phyloP scores from a whole-genome alignment of 306 rosid species.

The Fragaria iinumae region DNA sequence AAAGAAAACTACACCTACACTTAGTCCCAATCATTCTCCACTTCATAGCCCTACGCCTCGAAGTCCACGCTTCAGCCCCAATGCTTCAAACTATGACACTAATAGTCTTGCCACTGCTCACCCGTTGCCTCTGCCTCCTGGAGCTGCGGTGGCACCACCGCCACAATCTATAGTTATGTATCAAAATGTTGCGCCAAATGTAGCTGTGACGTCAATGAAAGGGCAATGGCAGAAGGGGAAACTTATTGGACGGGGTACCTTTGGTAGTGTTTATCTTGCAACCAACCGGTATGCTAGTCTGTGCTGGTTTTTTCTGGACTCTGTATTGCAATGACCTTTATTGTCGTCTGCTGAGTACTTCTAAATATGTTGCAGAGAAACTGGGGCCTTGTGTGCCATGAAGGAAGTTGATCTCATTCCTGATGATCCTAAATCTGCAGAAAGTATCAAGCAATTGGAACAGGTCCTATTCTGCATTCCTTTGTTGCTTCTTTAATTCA shows the following conservation, averaged over 20 bases:
- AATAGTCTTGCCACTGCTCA: conserved; percentile 55
- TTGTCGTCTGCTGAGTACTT: conserved; percentile 15
- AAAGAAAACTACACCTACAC: conserved; percentile 23
- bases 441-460: conserved; percentile 77
- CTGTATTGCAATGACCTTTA: conserved; percentile 17
- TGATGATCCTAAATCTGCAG: conserved; percentile 87
- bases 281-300: conserved; percentile 59
- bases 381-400: conserved; percentile 96
- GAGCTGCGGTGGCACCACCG: conserved; percentile 37
- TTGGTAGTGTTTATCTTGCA: conserved; percentile 84
- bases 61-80: conserved; percentile 29
- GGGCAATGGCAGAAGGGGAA: conserved; percentile 92
- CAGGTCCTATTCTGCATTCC: conserved; percentile 55
- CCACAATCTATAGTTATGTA: conserved; percentile 10
- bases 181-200: conserved; percentile 34
- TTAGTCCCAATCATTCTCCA: conserved; percentile 54
- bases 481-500: conserved; percentile 5
- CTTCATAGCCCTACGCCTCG: conserved; percentile 42
- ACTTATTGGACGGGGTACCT: conserved; percentile 90
- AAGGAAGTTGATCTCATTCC: conserved; percentile 92
- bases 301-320: conserved; percentile 18
- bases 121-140: conserved; percentile 90
- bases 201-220: conserved; percentile 40
- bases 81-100: conserved; percentile 46
- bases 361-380: conserved; percentile 50